A percentile compares a stretch with the other conserved stretches of the same genome.
These are phyloP conservation scores for Blastomyces parvus DNA, from an alignment of 2,329 filamentous ascomycete genomes.

Conservation along the genomic window DNA sequence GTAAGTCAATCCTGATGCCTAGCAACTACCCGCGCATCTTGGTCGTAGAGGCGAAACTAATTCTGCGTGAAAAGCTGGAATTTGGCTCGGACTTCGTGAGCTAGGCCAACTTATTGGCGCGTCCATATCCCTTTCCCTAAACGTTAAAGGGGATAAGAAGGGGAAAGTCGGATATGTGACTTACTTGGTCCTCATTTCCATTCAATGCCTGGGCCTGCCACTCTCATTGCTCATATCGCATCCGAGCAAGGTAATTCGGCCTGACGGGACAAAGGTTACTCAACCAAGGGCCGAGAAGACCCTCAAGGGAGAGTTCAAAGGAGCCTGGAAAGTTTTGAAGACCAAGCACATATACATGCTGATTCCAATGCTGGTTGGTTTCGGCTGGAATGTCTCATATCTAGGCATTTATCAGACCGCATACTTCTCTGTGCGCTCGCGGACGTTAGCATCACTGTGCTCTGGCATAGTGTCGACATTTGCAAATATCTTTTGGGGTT, in stretches of 20 bases:
- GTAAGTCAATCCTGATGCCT: neutral
- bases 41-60: neutral
- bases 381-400: constrained; percentile 44
- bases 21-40: neutral
- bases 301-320: constrained; percentile 28
- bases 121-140: constrained; percentile 42
- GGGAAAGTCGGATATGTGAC: constrained; percentile 39
- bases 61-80: constrained; percentile 27
- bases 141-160: constrained; percentile 32
- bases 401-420: constrained; percentile 44
- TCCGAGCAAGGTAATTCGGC: constrained; percentile 37
- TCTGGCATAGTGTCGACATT: constrained; percentile 37
- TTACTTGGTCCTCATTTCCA: constrained; percentile 32
- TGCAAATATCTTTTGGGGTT: constrained; percentile 43
- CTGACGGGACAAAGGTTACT: constrained; percentile 25
- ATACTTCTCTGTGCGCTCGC: constrained; percentile 42
- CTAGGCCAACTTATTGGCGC: constrained; percentile 44
- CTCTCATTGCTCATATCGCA: constrained; percentile 37
- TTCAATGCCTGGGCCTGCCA: constrained; percentile 39
- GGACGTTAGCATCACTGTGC: constrained; percentile 35
- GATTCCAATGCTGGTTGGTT: constrained; percentile 40
- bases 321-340: constrained; percentile 30
- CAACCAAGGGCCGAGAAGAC: constrained; percentile 24
- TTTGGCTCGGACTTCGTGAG: constrained; percentile 45
- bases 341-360: constrained; percentile 39